phyloP scores from a whole-genome alignment of 1,139 yeast species.

The Taiozyma sp. region DNA sequence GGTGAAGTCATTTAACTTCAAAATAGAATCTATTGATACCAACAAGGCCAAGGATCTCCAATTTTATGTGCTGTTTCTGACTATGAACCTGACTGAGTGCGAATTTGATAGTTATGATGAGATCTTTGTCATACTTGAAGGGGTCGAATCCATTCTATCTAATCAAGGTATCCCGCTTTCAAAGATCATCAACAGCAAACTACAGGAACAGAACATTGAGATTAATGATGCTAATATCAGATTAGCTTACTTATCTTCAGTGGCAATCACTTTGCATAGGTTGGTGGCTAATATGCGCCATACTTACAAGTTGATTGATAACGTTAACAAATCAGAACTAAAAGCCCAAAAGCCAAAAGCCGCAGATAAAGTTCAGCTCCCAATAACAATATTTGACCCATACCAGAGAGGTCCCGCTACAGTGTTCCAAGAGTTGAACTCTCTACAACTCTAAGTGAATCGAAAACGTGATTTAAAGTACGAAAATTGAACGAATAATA shows the following conservation, averaged over 20 bases:
- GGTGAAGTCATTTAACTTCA: constrained; percentile 32
- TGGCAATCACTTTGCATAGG: constrained; percentile 2
- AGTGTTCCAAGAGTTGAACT: neutral
- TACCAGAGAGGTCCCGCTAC: neutral
- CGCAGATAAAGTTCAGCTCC: neutral
- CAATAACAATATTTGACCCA: neutral
- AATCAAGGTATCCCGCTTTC: constrained; percentile 5
- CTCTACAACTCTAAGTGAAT: neutral
- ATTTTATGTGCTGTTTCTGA: constrained; percentile 33
- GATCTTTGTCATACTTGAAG: constrained; percentile 14
- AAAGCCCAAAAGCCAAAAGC: neutral
- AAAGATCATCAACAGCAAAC: neutral
- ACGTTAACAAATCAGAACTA: neutral
- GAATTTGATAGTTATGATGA: constrained; percentile 39
- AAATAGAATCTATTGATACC: constrained; percentile 15
- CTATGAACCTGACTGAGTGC: constrained; percentile 31
- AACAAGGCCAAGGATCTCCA: constrained; percentile 12
- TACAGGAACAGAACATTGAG: neutral
- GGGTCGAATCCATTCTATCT: constrained; percentile 7
- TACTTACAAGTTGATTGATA: constrained; percentile 4
- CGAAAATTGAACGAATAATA: neutral
- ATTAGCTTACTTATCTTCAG: constrained; percentile 5
- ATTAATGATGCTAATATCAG: neutral
- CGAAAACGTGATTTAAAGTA: neutral
- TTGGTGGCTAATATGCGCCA: constrained; percentile 3